Conservation (phyloP, 768 basidiomycete species). For the Podaxis mareebaensis region DNA sequence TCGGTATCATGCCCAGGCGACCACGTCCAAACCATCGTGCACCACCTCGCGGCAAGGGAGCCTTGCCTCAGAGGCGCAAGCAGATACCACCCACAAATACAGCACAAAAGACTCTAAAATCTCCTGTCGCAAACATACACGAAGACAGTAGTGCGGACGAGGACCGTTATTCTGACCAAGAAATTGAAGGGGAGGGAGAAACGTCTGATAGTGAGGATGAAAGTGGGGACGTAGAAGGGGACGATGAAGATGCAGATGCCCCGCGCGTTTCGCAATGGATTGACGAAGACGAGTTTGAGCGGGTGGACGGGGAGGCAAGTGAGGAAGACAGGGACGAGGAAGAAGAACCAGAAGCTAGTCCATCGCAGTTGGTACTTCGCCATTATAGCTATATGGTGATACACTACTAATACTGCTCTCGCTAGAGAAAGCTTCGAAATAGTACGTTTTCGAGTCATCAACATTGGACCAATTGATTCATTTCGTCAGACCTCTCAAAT, state of each 20-base stretch:
- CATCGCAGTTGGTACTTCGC: slow-evolving; percentile 30
- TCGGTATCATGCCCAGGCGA: slow-evolving; percentile 35
- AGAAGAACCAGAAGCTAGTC: slow-evolving; percentile 27
- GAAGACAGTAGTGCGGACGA: slow-evolving; percentile 15
- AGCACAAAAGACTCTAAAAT: too few relatives aligned
- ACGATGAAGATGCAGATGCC: slow-evolving; percentile 26
- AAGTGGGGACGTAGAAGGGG: slow-evolving; percentile 13
- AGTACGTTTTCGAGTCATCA: slow-evolving; percentile 20
- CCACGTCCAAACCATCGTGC: slow-evolving; percentile 27
- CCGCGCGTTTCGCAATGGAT: slow-evolving; percentile 24
- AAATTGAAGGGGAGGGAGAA: not conserved
- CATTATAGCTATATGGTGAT: not conserved
- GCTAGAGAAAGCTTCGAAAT: slow-evolving; percentile 28
- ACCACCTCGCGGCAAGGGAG: not conserved
- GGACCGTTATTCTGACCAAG: slow-evolving; percentile 17
- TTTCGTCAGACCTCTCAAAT: slow-evolving; percentile 49
- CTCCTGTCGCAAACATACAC: not conserved
- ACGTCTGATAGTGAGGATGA: slow-evolving; percentile 8
- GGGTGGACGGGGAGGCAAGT: slow-evolving; percentile 43
- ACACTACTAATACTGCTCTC: not conserved
- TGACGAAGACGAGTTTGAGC: slow-evolving; percentile 29
- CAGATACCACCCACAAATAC: not conserved
- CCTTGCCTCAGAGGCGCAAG: not conserved
- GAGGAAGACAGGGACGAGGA: slow-evolving; percentile 35
- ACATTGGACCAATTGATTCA: slow-evolving; percentile 1